Percentiles rank a stretch among this genome's conserved stretches.
Conservation (phyloP, 345 rosid species). For the Trapa bicornis region DNA sequence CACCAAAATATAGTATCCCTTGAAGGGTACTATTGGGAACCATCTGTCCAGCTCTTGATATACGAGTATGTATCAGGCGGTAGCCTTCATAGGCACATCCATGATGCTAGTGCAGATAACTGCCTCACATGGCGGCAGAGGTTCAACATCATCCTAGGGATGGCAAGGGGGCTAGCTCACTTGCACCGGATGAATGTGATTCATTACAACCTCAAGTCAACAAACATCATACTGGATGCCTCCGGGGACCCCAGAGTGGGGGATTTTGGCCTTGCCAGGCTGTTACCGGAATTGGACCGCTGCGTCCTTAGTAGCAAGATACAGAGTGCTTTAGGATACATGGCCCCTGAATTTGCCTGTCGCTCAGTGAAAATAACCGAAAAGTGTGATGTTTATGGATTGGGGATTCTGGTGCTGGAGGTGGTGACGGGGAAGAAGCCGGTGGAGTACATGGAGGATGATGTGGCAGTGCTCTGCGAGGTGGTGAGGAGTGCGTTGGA, state of each 20-base stretch:
- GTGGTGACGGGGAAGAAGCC: constrained; percentile 81
- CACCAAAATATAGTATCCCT: constrained; percentile 66
- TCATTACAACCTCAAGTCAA: constrained; percentile 93
- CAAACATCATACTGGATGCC: constrained; percentile 66
- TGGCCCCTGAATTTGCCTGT: constrained; percentile 98
- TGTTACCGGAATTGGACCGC: constrained; percentile 68
- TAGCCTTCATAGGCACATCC: constrained; percentile 71
- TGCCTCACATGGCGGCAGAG: constrained; percentile 77
- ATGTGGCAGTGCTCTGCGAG: constrained; percentile 86
- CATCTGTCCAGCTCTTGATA: constrained; percentile 75
- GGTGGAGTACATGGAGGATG: constrained; percentile 92
- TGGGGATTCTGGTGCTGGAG: constrained; percentile 75
- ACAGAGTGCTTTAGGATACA: constrained; percentile 93
- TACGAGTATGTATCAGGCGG: constrained; percentile 63
- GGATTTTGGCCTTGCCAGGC: constrained; percentile 76
- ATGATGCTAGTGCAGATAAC: constrained; percentile 27
- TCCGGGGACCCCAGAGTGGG: constrained; percentile 77
- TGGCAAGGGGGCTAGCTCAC: constrained; percentile 78
- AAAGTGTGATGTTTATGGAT: constrained; percentile 89
- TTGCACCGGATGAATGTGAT: constrained; percentile 58
- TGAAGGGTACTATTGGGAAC: constrained; percentile 98
- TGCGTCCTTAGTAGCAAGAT: constrained; percentile 91
- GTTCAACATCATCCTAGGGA: constrained; percentile 68
- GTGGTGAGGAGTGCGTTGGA: constrained; percentile 73
- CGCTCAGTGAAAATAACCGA: constrained; percentile 86